Evolutionary conservation across 768 basidiomycete genomes (phyloP).

Genomic region (Boletus vermiculosoides): DNA sequence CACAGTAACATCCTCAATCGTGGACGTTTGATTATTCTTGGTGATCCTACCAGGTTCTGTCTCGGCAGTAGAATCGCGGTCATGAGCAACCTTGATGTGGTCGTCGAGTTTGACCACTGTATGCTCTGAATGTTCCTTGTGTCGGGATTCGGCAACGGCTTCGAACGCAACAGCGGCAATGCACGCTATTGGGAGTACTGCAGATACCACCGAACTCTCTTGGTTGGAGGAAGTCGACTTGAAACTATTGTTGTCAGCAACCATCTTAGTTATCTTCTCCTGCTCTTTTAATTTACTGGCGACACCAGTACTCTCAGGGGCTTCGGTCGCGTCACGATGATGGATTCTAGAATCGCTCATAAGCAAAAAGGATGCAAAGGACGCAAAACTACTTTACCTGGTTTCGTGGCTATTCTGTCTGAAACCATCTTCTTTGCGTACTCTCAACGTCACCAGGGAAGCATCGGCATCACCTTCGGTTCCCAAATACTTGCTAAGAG

Average conservation of each 20-base stretch:
- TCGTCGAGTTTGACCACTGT: not conserved
- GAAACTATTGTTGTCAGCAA: not conserved
- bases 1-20: not conserved
- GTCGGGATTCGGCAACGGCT: constrained; percentile 4
- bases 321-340: not conserved
- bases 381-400: not conserved
- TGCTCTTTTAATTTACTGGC: not conserved
- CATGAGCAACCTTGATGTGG: not conserved
- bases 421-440: not conserved
- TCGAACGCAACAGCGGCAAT: constrained; percentile 15
- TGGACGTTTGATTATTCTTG: not conserved
- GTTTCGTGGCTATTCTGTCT: not conserved
- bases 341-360: not conserved
- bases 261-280: not conserved
- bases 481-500: constrained; percentile 15
- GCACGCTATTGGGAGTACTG: constrained; percentile 7
- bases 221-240: constrained; percentile 2
- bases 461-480: not conserved
- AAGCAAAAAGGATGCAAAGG: not conserved
- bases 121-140: constrained; percentile 2
- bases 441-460: not conserved
- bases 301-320: not conserved
- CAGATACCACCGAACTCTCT: constrained; percentile 11
- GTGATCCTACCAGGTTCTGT: not conserved
- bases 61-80: not conserved